phyloP scores from a whole-genome alignment of 352 stramenopile genomes.

The Globisporangium mamillatum region DNA sequence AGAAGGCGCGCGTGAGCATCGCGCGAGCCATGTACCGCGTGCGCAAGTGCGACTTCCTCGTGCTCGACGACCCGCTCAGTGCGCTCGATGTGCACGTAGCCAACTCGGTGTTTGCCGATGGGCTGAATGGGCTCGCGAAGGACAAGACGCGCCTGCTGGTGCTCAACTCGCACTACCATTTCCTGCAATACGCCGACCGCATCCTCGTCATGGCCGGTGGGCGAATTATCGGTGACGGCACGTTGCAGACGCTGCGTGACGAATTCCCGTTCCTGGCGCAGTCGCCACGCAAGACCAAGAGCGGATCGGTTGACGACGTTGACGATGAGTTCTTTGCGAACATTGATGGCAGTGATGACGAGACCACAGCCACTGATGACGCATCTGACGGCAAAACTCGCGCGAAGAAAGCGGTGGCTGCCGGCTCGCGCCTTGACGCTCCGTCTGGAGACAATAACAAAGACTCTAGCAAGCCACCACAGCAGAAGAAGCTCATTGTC shows the following conservation, averaged over 20 bases:
- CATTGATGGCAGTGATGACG: background rate
- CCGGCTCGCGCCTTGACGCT: background rate
- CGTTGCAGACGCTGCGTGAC: constrained; percentile 18
- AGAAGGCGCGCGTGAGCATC: constrained; percentile 69
- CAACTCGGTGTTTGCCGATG: constrained; percentile 33
- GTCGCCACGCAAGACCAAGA: constrained; percentile 8
- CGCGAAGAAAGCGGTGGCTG: background rate
- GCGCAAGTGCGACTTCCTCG: constrained; percentile 48
- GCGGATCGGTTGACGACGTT: background rate
- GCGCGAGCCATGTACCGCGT: constrained; percentile 56
- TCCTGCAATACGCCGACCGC: constrained; percentile 33
- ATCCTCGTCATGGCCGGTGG: constrained; percentile 39
- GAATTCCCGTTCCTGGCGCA: constrained; percentile 29
- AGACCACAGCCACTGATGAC: background rate
- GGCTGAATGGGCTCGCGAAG: constrained; percentile 27
- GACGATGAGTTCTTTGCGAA: background rate
- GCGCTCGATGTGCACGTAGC: constrained; percentile 55
- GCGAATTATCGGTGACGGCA: constrained; percentile 32
- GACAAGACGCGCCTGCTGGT: constrained; percentile 38
- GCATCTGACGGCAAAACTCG: background rate
- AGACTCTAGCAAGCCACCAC: constrained; percentile 5
- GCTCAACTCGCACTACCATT: constrained; percentile 45
- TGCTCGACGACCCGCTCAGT: constrained; percentile 69
- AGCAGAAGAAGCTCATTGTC: constrained; percentile 34
- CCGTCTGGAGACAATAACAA: background rate